Evolutionary conservation across 306 rosid species (phyloP).

Genomic region (Ziziphus jujuba): DNA sequence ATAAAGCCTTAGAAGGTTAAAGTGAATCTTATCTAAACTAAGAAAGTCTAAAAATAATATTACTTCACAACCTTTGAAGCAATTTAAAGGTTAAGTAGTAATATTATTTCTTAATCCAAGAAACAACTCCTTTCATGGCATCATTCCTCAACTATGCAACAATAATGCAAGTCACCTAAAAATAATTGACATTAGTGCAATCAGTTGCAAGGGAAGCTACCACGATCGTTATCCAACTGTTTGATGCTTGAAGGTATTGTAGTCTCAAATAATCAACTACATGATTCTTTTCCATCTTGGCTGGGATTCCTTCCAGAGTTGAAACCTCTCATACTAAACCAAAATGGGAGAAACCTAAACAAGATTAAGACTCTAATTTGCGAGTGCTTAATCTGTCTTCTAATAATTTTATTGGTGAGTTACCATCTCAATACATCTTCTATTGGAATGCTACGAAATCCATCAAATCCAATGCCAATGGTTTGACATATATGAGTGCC

Average conservation of each 20-base stretch:
- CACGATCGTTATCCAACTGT: slow-evolving; percentile 23
- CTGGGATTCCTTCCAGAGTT: slow-evolving; percentile 30
- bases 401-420: slow-evolving; percentile 5
- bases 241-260: slow-evolving; percentile 6
- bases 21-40: too few species aligned
- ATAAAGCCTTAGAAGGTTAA: too few species aligned
- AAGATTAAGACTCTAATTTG: background rate
- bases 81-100: too few species aligned
- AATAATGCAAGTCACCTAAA: background rate
- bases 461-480: background rate
- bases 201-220: slow-evolving; percentile 14
- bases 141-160: too few species aligned
- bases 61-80: too few species aligned
- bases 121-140: slow-evolving; percentile 6
- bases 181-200: slow-evolving; percentile 29
- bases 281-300: slow-evolving; percentile 45
- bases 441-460: slow-evolving; percentile 17
- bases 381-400: slow-evolving; percentile 24
- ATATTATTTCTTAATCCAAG: too few species aligned
- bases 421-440: slow-evolving; percentile 21
- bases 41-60: too few species aligned
- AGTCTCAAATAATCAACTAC: slow-evolving; percentile 14
- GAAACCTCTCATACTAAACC: slow-evolving; percentile 9
- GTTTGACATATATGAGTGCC: background rate
- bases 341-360: slow-evolving; percentile 9